Conservation (phyloP, 192 early-diverging fungal species). For the Radiomyces spectabilis region DNA sequence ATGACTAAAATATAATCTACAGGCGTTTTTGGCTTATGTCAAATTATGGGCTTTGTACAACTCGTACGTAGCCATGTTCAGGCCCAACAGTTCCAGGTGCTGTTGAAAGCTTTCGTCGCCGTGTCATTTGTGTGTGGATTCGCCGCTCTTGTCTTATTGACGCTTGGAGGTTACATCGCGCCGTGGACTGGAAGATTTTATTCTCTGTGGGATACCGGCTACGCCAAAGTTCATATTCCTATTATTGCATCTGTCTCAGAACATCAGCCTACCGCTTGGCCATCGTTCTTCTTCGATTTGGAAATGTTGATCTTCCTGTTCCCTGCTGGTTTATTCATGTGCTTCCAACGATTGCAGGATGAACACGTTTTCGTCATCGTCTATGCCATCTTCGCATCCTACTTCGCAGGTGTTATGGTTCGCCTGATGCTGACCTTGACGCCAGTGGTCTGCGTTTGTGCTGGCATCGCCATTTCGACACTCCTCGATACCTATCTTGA, state of each 20-base stretch:
- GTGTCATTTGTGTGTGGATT: conserved; percentile 46
- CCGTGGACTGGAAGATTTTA: conserved; percentile 99
- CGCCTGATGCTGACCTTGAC: conserved; percentile 97
- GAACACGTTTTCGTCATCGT: conserved; percentile 98
- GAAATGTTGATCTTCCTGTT: conserved; percentile 94
- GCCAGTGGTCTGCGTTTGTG: conserved; percentile 92
- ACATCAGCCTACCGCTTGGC: conserved; percentile 99
- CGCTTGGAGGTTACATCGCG: conserved; percentile 80
- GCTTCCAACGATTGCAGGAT: conserved; percentile 90
- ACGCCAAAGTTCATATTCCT: conserved; percentile 98
- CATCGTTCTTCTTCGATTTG: conserved; percentile 99
- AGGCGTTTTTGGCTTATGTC: conserved; percentile 93
- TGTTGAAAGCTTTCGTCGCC: conserved; percentile 65
- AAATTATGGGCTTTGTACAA: conserved; percentile 91
- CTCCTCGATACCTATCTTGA: conserved; percentile 82
- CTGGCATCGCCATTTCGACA: conserved; percentile 84
- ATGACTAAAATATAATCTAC: background rate
- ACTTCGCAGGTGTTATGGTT: conserved; percentile 99
- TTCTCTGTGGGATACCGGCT: conserved; percentile 99
- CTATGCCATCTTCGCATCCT: conserved; percentile 95
- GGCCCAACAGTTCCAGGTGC: conserved; percentile 74
- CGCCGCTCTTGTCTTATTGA: conserved; percentile 64
- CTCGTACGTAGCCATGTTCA: conserved; percentile 74
- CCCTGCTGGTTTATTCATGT: conserved; percentile 96
- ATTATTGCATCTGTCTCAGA: conserved; percentile 99